Percentiles rank a stretch among this genome's conserved stretches.
These are phyloP conservation scores for Lasiodiplodia sp. DNA, from an alignment of 2,329 filamentous ascomycete species.

Conservation along the genomic window DNA sequence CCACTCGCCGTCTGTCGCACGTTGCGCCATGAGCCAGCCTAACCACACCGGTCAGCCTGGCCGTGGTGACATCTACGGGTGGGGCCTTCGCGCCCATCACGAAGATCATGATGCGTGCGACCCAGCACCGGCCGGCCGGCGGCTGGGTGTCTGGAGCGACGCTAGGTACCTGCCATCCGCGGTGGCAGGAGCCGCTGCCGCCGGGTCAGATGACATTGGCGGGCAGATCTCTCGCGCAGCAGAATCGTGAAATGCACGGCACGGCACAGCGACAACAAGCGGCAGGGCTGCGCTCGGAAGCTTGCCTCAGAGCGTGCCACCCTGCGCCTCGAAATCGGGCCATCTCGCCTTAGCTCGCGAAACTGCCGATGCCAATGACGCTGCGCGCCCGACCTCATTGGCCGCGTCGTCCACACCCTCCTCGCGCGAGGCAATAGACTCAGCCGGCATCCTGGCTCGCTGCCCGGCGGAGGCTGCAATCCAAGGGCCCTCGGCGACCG, in stretches of 20 bases:
- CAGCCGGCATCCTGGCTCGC: slow-evolving; percentile 8
- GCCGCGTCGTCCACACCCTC: background rate
- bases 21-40: slow-evolving; percentile 9
- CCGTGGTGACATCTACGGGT: slow-evolving; percentile 13
- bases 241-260: slow-evolving; percentile 19
- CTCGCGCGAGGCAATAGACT: slow-evolving; percentile 9
- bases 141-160: background rate
- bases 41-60: background rate
- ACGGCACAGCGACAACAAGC: slow-evolving; percentile 7
- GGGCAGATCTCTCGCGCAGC: slow-evolving; percentile 8
- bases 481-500: background rate
- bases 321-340: slow-evolving; percentile 15
- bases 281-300: slow-evolving; percentile 8
- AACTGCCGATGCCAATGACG: slow-evolving; percentile 26
- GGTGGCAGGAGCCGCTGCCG: background rate
- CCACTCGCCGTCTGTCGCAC: background rate
- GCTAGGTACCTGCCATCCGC: background rate
- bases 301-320: slow-evolving; percentile 16
- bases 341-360: slow-evolving; percentile 9
- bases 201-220: slow-evolving; percentile 8
- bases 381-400: slow-evolving; percentile 18
- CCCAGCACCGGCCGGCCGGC: background rate
- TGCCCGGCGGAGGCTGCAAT: slow-evolving; percentile 10
- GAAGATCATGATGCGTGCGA: slow-evolving; percentile 18
- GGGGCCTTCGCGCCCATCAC: slow-evolving; percentile 1